A percentile compares a stretch with the other conserved stretches of the same genome.
Conservation (phyloP, 805 yeast species). For the Wickerhamiella spandovensis region DNA sequence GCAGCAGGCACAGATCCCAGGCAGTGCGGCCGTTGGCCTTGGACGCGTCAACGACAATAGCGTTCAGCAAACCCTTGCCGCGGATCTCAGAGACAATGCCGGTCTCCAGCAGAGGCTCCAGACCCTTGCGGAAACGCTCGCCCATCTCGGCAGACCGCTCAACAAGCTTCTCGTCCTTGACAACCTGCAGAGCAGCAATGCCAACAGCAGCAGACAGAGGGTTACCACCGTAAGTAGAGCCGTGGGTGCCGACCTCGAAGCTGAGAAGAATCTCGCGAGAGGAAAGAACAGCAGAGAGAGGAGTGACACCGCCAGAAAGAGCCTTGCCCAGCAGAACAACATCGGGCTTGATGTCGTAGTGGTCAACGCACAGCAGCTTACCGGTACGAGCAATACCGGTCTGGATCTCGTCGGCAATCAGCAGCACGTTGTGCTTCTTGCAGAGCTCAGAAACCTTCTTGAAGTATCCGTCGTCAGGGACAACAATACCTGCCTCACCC, state of each 20-base stretch:
- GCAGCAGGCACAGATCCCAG: conserved; percentile 85
- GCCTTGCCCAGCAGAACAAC: conserved; percentile 86
- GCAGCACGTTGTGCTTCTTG: conserved; percentile 67
- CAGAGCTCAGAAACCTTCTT: conserved; percentile 60
- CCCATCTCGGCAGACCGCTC: conserved; percentile 69
- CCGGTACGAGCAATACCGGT: conserved; percentile 98
- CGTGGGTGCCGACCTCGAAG: conserved; percentile 91
- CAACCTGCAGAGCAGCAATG: conserved; percentile 83
- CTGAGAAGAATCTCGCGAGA: conserved; percentile 82
- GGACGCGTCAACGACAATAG: conserved; percentile 76
- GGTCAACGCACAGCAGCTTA: conserved; percentile 82
- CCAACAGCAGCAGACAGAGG: conserved; percentile 90
- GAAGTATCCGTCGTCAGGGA: conserved; percentile 76
- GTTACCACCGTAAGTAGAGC: conserved; percentile 96
- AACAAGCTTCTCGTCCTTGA: conserved; percentile 72
- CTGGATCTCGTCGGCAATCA: conserved; percentile 94
- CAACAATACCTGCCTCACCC: conserved; percentile 97
- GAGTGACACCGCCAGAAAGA: conserved; percentile 85
- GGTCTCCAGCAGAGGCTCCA: conserved; percentile 24
- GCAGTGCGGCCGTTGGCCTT: conserved; percentile 84
- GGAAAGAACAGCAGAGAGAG: conserved; percentile 83
- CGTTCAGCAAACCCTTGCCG: conserved; percentile 79
- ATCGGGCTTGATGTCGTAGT: conserved; percentile 76
- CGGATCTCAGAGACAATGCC: conserved; percentile 52
- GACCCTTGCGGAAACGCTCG: conserved; percentile 41